Evolutionary conservation across 495 filamentous ascomycete species (phyloP), one percentile per base, ranked within the genome.

Genomic region (Penicillium bialowiezense): DNA sequence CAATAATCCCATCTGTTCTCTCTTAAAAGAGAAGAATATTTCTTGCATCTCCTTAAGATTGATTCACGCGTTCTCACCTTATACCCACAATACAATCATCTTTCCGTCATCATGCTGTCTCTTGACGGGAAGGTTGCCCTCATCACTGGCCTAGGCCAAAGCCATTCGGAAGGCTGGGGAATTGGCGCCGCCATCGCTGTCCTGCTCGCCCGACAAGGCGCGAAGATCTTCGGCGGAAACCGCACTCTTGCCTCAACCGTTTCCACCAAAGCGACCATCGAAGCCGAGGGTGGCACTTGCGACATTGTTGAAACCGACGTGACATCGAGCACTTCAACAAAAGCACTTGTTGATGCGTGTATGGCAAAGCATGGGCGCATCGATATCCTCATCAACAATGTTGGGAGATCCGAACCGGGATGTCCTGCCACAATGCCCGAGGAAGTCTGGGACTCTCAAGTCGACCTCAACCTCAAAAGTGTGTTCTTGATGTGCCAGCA

Each of bases 361-460:
- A 62, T 79, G 51, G 54, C 41, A 6, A 72, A 68, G 29, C 62
- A 80, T 44, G 75, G 74, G 23, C 64, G 77, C 1, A 78, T 83
- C 14, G 78, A 83, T 48, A 77, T 83, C 31, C 66, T 83, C 4
- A 62, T 81, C 10, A 81, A 79, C 52, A 81, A 79, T 48, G 78
- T 81, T 0, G 79, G 77, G 5, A 50, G 58, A 15, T 71, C 61
- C 14, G 69, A 80, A 52, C 71, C 76, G 0, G 78, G 77, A 0
- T 69, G 70, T 40, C 76, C 78, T 2, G 76, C 71, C 7, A 61
- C 64, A 13, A 72, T 80, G 68, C 14, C 23, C 0, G 77, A 79
- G 47, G 67, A 74, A 9, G 52, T 68, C 0, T 81, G 75, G 76
- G 70, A 80, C 54, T 34, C 45, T 14, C 77, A 80, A 56, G 62